These are phyloP conservation scores for Teratosphaeria destructans DNA, from an alignment of 2,329 filamentous ascomycete species.

Conservation along the genomic window DNA sequence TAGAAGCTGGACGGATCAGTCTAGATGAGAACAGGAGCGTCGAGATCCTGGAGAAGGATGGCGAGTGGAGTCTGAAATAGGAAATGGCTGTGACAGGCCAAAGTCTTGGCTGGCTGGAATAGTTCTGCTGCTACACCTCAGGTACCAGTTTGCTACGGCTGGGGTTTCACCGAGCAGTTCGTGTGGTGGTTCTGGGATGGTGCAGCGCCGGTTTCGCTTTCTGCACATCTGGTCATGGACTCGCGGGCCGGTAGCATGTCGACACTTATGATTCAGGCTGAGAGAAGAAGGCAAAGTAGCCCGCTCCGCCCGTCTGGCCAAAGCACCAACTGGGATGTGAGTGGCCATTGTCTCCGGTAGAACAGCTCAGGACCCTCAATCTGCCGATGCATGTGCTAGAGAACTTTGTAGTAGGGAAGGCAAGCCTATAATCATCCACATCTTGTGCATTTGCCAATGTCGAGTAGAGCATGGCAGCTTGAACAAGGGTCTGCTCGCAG, in stretches of 20 bases:
- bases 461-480: neutral
- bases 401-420: neutral
- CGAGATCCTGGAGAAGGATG: constrained; percentile 57
- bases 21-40: constrained; percentile 74
- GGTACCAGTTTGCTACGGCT: neutral
- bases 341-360: too few relatives aligned
- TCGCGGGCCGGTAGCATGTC: neutral
- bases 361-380: neutral
- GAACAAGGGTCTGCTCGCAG: neutral
- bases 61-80: constrained; percentile 56
- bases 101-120: neutral
- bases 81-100: neutral
- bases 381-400: neutral
- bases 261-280: neutral
- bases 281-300: neutral
- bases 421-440: neutral
- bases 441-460: neutral
- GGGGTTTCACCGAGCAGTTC: neutral
- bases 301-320: too few relatives aligned
- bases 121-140: neutral
- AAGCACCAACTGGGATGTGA: too few relatives aligned
- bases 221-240: neutral
- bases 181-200: neutral
- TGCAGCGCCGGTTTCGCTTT: neutral
- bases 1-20: constrained; percentile 75